A percentile compares a stretch with the other conserved stretches of the same genome.
phyloP scores from a whole-genome alignment of 306 rosid genomes.

The Glycyrrhiza uralensis region DNA sequence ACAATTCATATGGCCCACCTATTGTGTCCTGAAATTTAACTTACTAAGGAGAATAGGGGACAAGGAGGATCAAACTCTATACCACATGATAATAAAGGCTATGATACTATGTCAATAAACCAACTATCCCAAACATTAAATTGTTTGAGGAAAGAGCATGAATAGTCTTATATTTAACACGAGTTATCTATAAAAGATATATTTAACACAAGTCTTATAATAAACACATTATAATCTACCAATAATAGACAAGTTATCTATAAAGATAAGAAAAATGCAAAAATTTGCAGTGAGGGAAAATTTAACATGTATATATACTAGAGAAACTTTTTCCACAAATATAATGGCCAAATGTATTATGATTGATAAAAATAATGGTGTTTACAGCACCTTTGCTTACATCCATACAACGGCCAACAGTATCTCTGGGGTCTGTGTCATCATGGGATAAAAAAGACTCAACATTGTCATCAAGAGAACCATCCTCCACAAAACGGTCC shows the following conservation, averaged over 20 bases:
- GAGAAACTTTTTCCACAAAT: neutral
- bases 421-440: conserved; percentile 88
- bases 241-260: neutral
- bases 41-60: neutral
- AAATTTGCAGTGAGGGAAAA: neutral
- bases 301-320: neutral
- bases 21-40: neutral
- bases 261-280: neutral
- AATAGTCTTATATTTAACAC: too few species aligned
- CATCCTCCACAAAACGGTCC: conserved; percentile 95
- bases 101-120: neutral
- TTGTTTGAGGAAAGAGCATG: neutral
- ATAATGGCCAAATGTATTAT: neutral
- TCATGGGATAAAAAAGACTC: conserved; percentile 99
- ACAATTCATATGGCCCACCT: neutral
- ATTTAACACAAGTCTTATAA: neutral
- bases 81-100: neutral
- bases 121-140: neutral
- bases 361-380: conserved; percentile 25
- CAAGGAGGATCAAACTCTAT: neutral
- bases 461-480: conserved; percentile 92
- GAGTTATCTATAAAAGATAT: too few species aligned
- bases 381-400: conserved; percentile 85
- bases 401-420: conserved; percentile 92
- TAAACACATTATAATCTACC: neutral